Evolutionary conservation across 495 filamentous ascomycete genomes (phyloP).

Genomic region (Cercophora samala): DNA sequence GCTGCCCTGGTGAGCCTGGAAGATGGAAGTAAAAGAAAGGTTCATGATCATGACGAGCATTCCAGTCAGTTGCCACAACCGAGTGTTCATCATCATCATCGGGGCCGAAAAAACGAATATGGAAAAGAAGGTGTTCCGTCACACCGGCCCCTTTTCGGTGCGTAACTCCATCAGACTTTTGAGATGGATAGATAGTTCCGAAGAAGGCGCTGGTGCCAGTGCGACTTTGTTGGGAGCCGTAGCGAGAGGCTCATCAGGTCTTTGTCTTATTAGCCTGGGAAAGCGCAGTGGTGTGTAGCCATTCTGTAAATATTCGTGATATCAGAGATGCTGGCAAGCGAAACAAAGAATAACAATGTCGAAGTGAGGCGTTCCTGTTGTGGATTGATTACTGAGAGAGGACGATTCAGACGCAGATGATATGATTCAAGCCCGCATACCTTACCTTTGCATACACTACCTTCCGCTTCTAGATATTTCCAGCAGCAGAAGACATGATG

Average conservation of each 20-base stretch:
- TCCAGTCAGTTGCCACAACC: slow-evolving; percentile 7
- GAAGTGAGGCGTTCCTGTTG: neutral
- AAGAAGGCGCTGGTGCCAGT: neutral
- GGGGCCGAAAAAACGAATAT: slow-evolving; percentile 1
- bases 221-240: neutral
- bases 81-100: neutral
- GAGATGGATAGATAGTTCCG: neutral
- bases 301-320: neutral
- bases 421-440: neutral
- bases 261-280: neutral
- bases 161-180: neutral
- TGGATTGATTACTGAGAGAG: neutral
- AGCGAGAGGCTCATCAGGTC: neutral
- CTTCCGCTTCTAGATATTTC: no score
- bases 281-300: neutral
- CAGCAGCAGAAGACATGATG: no score
- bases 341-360: neutral
- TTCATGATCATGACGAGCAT: neutral
- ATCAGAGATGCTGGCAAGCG: neutral
- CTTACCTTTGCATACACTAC: neutral
- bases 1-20: neutral
- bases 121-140: slow-evolving; percentile 6
- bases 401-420: neutral
- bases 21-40: slow-evolving; percentile 6
- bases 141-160: slow-evolving; percentile 9